Percentiles rank a stretch among this genome's conserved stretches.
Evolutionary conservation across 768 basidiomycete genomes (phyloP).

Genomic region (Lactifluus hygrophoroides): DNA sequence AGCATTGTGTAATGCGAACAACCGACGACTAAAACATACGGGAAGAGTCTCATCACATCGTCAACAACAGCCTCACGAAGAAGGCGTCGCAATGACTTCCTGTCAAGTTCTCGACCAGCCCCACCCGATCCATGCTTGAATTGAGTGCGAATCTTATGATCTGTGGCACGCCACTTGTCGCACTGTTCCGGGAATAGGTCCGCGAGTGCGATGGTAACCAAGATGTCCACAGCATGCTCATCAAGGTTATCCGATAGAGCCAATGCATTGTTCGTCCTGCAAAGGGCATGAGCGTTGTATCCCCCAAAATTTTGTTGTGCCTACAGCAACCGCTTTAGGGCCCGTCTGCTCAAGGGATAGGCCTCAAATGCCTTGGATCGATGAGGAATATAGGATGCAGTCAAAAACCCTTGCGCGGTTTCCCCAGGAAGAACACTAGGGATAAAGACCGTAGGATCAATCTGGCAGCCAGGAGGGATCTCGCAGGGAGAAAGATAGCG

Average conservation of each 20-base stretch:
- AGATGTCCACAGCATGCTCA: neutral
- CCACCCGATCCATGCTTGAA: neutral
- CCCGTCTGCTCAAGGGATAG: neutral
- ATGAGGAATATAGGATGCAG: neutral
- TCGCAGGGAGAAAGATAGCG: neutral
- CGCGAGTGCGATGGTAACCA: neutral
- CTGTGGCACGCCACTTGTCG: neutral
- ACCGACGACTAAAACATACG: too few relatives aligned
- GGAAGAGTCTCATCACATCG: neutral
- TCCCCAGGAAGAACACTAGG: conserved; percentile 15
- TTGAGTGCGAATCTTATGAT: neutral
- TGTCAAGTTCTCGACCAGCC: neutral
- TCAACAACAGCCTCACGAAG: neutral
- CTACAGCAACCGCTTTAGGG: neutral
- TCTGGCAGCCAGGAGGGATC: too few relatives aligned
- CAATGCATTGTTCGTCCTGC: neutral
- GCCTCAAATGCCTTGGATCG: neutral
- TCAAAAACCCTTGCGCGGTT: conserved; percentile 19
- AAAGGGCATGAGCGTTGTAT: neutral
- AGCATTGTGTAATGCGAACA: too few relatives aligned
- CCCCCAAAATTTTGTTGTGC: neutral
- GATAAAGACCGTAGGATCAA: neutral
- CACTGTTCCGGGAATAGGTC: neutral
- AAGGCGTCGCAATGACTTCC: neutral
- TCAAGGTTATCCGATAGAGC: neutral